Evolutionary conservation across 2,329 filamentous ascomycete species (phyloP), one percentile per base, ranked within the genome.

Genomic region (Fusarium luffae): DNA sequence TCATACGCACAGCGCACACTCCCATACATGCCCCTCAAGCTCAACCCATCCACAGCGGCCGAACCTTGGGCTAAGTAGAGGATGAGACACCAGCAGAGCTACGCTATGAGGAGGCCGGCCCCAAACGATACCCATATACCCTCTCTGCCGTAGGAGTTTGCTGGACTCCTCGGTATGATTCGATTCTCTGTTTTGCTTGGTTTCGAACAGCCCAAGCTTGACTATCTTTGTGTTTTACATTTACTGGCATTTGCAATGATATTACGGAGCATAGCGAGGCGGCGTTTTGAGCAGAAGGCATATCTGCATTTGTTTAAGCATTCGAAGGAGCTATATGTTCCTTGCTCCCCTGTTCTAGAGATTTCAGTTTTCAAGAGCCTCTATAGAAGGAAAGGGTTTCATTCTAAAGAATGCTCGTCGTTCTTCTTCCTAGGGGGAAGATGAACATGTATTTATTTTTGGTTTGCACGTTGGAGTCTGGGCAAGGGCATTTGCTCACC

Each of bases 11-110:
- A 16, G 74, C 74, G 30, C 79, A 79, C 58, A 59, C 75, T 16
- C 68, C 76, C 44, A 76, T 77, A 44, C 77, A 79, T 66, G 63
- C 76, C 23, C 66, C 77, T 50, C 69, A 79, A 32, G 72, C 84
- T 41, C 85, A 85, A 71, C 81, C 85, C 30, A 85, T 89, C 40
- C 84, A 86, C 67, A 87, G 83, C 70, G 85, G 85, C 42, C 83
- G 85, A 50, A 84, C 84, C 5, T 76, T 87, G 61, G 85, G 84
- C 37, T 87, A 76, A 69, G 63, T 49, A 54, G 60, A 67, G 57
- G 58, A 68, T 55, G 58, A 54, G 54, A 67, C 37, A 59, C 57
- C 57, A 59, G 28, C 43, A 60, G 47, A 65, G 48, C 63, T 64
- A 48, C 56, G 58, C 51, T 61, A 59, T 54, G 55, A 69, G 59